Evolutionary conservation across 495 filamentous ascomycete genomes (phyloP).

Genomic region (Penicillium pancosmium): DNA sequence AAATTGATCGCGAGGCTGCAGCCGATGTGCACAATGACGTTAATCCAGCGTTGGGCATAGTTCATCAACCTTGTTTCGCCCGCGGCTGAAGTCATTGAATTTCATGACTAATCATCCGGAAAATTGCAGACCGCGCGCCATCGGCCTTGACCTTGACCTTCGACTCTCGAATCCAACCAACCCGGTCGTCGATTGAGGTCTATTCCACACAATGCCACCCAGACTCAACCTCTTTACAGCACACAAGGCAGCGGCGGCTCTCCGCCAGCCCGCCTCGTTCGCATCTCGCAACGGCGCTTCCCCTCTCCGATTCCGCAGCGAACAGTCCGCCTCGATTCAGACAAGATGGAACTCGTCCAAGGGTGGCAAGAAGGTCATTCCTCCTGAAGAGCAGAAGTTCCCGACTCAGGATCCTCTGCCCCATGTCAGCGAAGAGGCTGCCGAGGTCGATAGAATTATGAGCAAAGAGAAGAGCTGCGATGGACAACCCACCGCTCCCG

Average conservation of each 20-base stretch:
- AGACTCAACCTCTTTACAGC: constrained; percentile 43
- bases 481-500: constrained; percentile 53
- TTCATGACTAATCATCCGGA: constrained; percentile 13
- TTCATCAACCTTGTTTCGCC: constrained; percentile 1
- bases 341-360: constrained; percentile 45
- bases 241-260: constrained; percentile 34
- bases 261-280: constrained; percentile 34
- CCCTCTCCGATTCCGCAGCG: constrained; percentile 27
- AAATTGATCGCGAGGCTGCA: neutral
- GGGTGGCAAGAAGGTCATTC: constrained; percentile 45
- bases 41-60: neutral
- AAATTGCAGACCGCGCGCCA: constrained; percentile 22
- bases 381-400: constrained; percentile 42
- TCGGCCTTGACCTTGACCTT: constrained; percentile 11
- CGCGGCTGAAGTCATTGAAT: neutral
- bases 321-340: constrained; percentile 26
- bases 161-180: constrained; percentile 13
- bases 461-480: constrained; percentile 46
- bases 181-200: constrained; percentile 9
- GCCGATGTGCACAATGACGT: constrained; percentile 3
- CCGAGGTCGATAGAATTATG: constrained; percentile 56
- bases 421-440: constrained; percentile 67
- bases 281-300: constrained; percentile 31
- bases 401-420: constrained; percentile 59
- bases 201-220: constrained; percentile 37